Conservation (phyloP, 2,329 filamentous ascomycete species). For the Pseudogymnoascus sp. region DNA sequence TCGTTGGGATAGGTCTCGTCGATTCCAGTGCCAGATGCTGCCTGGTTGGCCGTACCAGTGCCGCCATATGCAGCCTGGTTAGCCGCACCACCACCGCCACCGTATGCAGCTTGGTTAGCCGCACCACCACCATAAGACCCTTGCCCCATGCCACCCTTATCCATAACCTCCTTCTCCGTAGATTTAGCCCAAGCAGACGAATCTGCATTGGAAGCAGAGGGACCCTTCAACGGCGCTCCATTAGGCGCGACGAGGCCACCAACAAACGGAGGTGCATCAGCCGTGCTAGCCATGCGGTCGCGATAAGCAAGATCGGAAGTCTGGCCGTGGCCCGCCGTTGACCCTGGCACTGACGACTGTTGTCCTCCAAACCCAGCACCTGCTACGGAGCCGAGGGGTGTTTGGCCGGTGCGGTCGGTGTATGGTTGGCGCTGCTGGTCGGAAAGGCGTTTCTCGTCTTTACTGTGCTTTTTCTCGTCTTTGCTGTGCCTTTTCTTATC, state of each 20-base stretch:
- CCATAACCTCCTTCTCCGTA: not conserved
- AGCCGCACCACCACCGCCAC: not conserved
- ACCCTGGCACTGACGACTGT: constrained; percentile 5
- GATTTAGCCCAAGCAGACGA: not conserved
- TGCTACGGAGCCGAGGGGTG: constrained; percentile 17
- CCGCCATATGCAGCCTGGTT: not conserved
- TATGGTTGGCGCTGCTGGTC: not conserved
- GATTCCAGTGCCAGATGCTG: not conserved
- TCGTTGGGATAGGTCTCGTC: not conserved
- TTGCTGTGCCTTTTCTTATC: constrained; percentile 18
- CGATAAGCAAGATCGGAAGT: not conserved
- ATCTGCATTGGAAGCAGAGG: not conserved
- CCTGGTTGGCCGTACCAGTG: not conserved
- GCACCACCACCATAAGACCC: not conserved
- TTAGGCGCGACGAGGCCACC: not conserved
- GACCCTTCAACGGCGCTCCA: not conserved
- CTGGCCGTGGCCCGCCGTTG: not conserved
- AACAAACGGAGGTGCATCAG: not conserved
- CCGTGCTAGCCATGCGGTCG: not conserved
- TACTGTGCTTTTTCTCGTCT: not conserved
- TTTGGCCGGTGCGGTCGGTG: constrained; percentile 10
- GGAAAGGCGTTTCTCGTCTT: not conserved
- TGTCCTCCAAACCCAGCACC: constrained; percentile 14
- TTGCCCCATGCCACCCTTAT: not conserved
- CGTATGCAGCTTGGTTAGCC: no score